Evolutionary conservation across 2,329 filamentous ascomycete genomes (phyloP).

Genomic region (Colletotrichum lini): DNA sequence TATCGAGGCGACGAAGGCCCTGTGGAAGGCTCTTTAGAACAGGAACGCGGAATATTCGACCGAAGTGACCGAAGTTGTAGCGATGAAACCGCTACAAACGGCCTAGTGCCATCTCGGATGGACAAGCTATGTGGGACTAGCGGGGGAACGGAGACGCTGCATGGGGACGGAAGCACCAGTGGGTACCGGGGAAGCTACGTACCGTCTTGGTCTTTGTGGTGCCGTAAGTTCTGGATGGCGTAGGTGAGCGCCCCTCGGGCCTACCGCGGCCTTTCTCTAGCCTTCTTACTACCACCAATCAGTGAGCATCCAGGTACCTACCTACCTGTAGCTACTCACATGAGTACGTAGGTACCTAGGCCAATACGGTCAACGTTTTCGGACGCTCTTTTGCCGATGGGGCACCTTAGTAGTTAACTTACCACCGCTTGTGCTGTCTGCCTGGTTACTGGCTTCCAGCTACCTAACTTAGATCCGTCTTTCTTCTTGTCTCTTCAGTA

Average conservation of each 20-base stretch:
- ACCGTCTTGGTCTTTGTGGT: not conserved
- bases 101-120: constrained; percentile 21
- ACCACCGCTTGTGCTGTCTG: no score
- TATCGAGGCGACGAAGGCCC: not conserved
- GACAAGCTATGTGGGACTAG: constrained; percentile 12
- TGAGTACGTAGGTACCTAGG: no score
- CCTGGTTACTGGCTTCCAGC: no score
- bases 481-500: no score
- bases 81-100: constrained; percentile 16
- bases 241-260: constrained; percentile 20
- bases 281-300: not conserved
- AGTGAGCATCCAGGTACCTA: no score
- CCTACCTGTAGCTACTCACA: no score
- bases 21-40: not conserved
- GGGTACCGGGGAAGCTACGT: constrained; percentile 6
- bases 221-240: constrained; percentile 1
- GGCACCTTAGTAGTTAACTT: no score
- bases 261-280: constrained; percentile 35
- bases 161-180: constrained; percentile 9
- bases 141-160: constrained; percentile 17
- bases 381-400: no score
- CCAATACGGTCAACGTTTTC: no score
- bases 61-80: constrained; percentile 41
- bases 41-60: constrained; percentile 25
- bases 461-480: no score